Evolutionary conservation across 164 flowering plant species (phyloP).

Genomic region (Vitis rotundifolia): DNA sequence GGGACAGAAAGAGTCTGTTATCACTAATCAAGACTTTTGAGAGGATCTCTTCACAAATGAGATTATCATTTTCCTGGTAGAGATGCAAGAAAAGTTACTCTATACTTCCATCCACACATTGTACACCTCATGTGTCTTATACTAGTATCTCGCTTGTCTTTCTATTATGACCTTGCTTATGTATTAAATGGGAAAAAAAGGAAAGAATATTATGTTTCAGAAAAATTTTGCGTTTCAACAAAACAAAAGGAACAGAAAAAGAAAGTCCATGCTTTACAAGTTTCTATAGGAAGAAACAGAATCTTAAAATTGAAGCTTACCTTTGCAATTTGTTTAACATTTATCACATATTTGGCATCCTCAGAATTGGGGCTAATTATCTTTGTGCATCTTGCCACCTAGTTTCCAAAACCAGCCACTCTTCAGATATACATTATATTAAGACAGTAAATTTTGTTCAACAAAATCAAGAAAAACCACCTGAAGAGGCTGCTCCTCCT

Average conservation of each 20-base stretch:
- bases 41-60: too few relatives aligned
- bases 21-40: too few relatives aligned
- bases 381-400: constrained; percentile 99
- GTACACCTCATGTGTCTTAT: too few relatives aligned
- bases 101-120: too few relatives aligned
- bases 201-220: too few relatives aligned
- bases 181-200: too few relatives aligned
- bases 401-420: constrained; percentile 7
- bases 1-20: too few relatives aligned
- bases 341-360: constrained; percentile 96
- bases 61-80: too few relatives aligned
- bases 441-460: neutral
- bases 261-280: neutral
- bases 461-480: constrained; percentile 25
- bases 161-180: too few relatives aligned
- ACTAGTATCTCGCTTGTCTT: too few relatives aligned
- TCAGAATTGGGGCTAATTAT: constrained; percentile 94
- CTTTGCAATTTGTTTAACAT: constrained; percentile 99
- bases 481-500: constrained; percentile 97
- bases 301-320: constrained; percentile 26
- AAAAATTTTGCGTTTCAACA: too few relatives aligned
- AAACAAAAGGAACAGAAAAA: neutral
- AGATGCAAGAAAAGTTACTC: too few relatives aligned
- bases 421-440: neutral
- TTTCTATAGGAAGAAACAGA: neutral